Evolutionary conservation across 495 filamentous ascomycete species (phyloP).

Genomic region (Penicillium roqueforti): DNA sequence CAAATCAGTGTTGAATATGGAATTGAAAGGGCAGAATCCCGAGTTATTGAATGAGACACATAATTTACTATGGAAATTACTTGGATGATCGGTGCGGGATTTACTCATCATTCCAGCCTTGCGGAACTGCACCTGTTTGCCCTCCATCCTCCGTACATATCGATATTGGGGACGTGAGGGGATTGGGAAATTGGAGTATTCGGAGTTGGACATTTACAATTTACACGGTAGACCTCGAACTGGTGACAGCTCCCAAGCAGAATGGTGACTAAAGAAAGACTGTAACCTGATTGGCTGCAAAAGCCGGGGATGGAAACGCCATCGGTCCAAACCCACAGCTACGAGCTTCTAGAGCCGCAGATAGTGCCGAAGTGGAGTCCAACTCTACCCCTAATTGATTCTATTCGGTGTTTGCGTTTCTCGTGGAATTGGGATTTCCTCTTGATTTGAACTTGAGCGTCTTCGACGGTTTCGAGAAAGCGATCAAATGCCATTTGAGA

Average conservation of each 20-base stretch:
- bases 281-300: slow-evolving; percentile 13
- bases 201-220: neutral
- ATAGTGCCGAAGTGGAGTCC: slow-evolving; percentile 26
- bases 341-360: slow-evolving; percentile 33
- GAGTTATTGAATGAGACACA: neutral
- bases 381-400: neutral
- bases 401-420: slow-evolving; percentile 9
- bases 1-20: slow-evolving; percentile 2
- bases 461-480: slow-evolving; percentile 7
- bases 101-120: slow-evolving; percentile 1
- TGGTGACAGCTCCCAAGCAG: slow-evolving; percentile 14
- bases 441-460: too few relatives aligned
- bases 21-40: neutral
- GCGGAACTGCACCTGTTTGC: too few relatives aligned
- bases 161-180: neutral
- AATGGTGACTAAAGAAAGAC: slow-evolving; percentile 5
- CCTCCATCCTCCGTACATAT: too few relatives aligned
- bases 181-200: neutral
- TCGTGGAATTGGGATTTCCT: too few relatives aligned
- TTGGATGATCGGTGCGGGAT: neutral
- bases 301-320: slow-evolving; percentile 20
- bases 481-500: neutral
- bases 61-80: neutral
- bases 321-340: slow-evolving; percentile 19
- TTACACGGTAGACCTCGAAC: slow-evolving; percentile 26